These are phyloP conservation scores for Antarctomyces pellizariae DNA, from an alignment of 495 filamentous ascomycete species.

Conservation along the genomic window DNA sequence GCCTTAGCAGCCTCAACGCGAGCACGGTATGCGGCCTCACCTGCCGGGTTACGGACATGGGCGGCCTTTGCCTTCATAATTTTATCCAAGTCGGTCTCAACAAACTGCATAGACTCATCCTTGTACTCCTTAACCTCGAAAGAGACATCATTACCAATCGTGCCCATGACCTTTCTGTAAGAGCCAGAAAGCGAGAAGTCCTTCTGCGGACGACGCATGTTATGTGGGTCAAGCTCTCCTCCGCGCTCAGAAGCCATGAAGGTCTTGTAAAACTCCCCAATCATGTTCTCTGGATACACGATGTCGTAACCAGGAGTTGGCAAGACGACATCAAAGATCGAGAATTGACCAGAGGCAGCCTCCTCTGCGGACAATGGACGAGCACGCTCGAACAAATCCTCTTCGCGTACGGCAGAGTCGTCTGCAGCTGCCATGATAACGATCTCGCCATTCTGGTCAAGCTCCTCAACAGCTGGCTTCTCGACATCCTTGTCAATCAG, in stretches of 20 bases:
- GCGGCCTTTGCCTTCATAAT: constrained; percentile 9
- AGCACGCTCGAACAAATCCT: constrained; percentile 48
- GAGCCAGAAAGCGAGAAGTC: constrained; percentile 75
- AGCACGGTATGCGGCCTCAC: not conserved
- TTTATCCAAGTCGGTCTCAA: constrained; percentile 56
- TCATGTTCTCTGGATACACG: constrained; percentile 60
- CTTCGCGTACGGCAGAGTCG: constrained; percentile 27
- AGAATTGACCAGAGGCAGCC: constrained; percentile 52
- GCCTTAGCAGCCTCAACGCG: not conserved
- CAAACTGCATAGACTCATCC: constrained; percentile 56
- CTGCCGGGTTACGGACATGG: not conserved
- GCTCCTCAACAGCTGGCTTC: constrained; percentile 16
- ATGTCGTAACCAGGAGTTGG: constrained; percentile 85
- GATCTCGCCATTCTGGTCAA: constrained; percentile 46
- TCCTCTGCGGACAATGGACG: constrained; percentile 53
- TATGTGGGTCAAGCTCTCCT: constrained; percentile 52
- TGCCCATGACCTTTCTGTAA: constrained; percentile 68
- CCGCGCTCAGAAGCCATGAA: constrained; percentile 67
- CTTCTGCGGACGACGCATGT: constrained; percentile 69
- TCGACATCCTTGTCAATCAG: constrained; percentile 33
- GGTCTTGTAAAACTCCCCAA: constrained; percentile 51
- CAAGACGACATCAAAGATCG: constrained; percentile 77
- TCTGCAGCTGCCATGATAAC: constrained; percentile 33
- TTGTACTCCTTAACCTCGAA: constrained; percentile 46
- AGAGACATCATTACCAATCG: constrained; percentile 26